Conservation (phyloP, 345 rosid genomes). For the Mercurialis annua region DNA sequence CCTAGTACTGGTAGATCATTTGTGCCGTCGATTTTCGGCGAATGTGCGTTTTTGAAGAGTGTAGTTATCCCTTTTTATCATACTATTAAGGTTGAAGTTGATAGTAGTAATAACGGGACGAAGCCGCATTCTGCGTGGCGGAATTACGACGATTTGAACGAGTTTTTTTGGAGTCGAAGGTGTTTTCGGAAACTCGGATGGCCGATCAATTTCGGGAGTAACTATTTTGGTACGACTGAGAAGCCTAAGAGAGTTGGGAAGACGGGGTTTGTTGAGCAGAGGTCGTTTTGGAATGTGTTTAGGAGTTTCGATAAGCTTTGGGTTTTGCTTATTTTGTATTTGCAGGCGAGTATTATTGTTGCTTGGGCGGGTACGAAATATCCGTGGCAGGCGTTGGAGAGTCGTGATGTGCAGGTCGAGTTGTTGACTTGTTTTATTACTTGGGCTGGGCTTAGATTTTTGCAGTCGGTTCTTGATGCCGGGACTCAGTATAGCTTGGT, state of each 20-base stretch:
- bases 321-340: constrained; percentile 65
- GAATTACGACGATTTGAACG: constrained; percentile 86
- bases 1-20: constrained; percentile 52
- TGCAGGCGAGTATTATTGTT: constrained; percentile 71
- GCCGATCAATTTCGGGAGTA: constrained; percentile 56
- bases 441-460: constrained; percentile 68
- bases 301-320: constrained; percentile 81
- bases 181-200: constrained; percentile 69
- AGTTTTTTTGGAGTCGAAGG: constrained; percentile 86
- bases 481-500: constrained; percentile 90
- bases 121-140: constrained; percentile 84
- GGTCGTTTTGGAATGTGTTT: constrained; percentile 78
- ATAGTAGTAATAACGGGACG: constrained; percentile 63
- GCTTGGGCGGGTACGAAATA: constrained; percentile 52
- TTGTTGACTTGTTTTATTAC: constrained; percentile 80
- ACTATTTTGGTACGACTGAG: constrained; percentile 36
- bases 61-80: constrained; percentile 67
- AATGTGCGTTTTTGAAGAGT: constrained; percentile 51
- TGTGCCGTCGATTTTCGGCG: constrained; percentile 49
- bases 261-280: constrained; percentile 88
- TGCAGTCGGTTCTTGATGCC: constrained; percentile 73
- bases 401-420: constrained; percentile 52
- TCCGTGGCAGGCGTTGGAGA: constrained; percentile 58
- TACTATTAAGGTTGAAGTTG: constrained; percentile 54
- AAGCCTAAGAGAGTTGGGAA: constrained; percentile 60